Conservation (phyloP, 202 grass and related monocot genomes). For the Sporobolus alterniflorus region DNA sequence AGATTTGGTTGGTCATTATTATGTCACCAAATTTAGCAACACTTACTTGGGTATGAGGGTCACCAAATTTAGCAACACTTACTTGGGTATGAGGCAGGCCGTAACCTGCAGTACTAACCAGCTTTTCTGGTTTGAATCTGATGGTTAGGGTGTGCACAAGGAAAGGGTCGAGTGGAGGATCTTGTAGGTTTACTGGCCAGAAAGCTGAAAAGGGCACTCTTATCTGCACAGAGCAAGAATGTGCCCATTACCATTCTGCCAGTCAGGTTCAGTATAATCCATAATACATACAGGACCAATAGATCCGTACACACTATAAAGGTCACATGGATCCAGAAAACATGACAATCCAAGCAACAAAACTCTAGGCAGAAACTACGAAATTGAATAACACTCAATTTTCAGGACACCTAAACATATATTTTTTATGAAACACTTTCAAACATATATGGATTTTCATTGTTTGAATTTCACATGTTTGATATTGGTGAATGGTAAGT, state of each 20-base stretch:
- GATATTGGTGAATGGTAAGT: background rate
- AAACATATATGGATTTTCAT: conserved; percentile 23
- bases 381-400: conserved; percentile 13
- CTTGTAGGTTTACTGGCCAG: conserved; percentile 77
- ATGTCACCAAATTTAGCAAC: conserved; percentile 9
- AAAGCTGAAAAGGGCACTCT: conserved; percentile 96
- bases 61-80: conserved; percentile 1
- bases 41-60: no score
- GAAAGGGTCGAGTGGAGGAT: conserved; percentile 92
- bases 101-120: conserved; percentile 47
- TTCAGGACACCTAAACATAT: conserved; percentile 31
- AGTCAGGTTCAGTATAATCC: background rate
- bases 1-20: conserved; percentile 11
- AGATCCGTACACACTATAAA: background rate
- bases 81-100: background rate
- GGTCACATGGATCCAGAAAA: background rate
- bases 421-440: no score
- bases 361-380: conserved; percentile 13
- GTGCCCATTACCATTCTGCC: background rate
- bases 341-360: conserved; percentile 5
- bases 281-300: background rate
- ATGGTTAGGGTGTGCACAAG: conserved; percentile 99
- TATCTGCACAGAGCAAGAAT: conserved; percentile 58
- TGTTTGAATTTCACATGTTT: conserved; percentile 7
- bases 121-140: conserved; percentile 91